These are phyloP conservation scores for Heterobasidion parviporum DNA, from an alignment of 1,284 basidiomycete genomes.

Conservation along the genomic window DNA sequence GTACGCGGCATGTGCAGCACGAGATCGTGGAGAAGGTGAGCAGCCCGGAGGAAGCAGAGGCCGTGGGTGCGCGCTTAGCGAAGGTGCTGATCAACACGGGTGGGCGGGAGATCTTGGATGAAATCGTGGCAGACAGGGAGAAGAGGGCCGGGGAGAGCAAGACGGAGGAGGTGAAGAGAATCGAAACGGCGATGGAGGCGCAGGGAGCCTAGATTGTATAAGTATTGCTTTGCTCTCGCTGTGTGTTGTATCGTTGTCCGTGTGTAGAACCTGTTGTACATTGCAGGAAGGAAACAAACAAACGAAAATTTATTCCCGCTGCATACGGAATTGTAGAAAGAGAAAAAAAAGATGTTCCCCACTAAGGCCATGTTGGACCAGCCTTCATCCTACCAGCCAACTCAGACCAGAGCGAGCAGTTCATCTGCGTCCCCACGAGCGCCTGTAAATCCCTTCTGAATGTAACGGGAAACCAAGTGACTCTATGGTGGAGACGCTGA, in stretches of 20 bases:
- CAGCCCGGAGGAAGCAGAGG: constrained; percentile 55
- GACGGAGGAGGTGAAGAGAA: constrained; percentile 13
- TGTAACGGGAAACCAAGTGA: constrained; percentile 45
- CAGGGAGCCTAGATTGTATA: not conserved
- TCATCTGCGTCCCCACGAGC: constrained; percentile 55
- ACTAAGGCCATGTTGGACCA: constrained; percentile 23
- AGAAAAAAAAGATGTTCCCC: constrained; percentile 19
- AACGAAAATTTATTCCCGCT: too few species aligned
- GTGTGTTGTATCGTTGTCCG: not conserved
- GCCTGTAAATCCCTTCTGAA: constrained; percentile 41
- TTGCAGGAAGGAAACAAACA: not conserved
- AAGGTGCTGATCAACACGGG: constrained; percentile 56
- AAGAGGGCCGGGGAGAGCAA: constrained; percentile 41
- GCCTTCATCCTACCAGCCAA: constrained; percentile 20
- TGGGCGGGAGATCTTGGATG: constrained; percentile 71
- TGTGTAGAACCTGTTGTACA: not conserved
- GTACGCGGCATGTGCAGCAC: constrained; percentile 62
- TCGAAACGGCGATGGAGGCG: constrained; percentile 9
- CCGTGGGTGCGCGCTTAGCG: constrained; percentile 62
- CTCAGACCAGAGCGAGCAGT: constrained; percentile 24
- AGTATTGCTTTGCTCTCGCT: not conserved
- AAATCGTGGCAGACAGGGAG: constrained; percentile 64
- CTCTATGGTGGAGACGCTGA: constrained; percentile 51
- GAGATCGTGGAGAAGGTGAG: constrained; percentile 48
- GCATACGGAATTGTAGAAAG: not conserved